Evolutionary conservation across 306 rosid species (phyloP), one percentile per base, ranked within the genome.

Genomic region (Trifolium dubium): DNA sequence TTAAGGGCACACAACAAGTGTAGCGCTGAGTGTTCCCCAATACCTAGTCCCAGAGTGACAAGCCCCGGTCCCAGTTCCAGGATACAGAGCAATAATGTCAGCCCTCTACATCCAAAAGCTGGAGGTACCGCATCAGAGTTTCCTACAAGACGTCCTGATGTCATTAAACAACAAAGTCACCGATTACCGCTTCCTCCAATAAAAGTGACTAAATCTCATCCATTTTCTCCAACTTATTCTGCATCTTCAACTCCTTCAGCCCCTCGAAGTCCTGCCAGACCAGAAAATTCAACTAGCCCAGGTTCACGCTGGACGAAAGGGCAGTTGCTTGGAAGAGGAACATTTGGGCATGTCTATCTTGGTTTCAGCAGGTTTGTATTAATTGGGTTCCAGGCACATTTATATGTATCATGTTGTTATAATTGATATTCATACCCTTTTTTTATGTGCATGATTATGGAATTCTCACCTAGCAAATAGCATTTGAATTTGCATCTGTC

Each of bases 291-390:
- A 51, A 75, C 88, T 70, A 91, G 88, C 77, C 89, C 96, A 65
- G 88, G 92, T 64, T 85, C 97, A 41, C 86, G 89, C 77, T 93
- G 98, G 98, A 91, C 87, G 84, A 93, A 91, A 72, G 98, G 98
- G 64, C 87, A 88, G 78, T 85, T 93, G 66, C 85, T 93, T 77
- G 97, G 98, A 84, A 85, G 96, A 78, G 98, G 98, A 64, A 85
- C 98, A 13, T 93, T 86, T 86, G 98, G 98, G 61, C 97, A 91
- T 79, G 98, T 93, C 47, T 93, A 91, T 84, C 89, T 89, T 41
- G 98, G 96, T 44, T 93, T 93, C 83, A 86, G 88, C 83, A 91
- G 98, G 98, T 93, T 65, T 23, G 83, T 78, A 39, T 87, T 30
- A 78, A 70, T 31, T 69, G 51, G 49, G 77, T 51, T 85, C 85